phyloP scores from a whole-genome alignment of 305 asterid genomes.

The Andrographis paniculata region DNA sequence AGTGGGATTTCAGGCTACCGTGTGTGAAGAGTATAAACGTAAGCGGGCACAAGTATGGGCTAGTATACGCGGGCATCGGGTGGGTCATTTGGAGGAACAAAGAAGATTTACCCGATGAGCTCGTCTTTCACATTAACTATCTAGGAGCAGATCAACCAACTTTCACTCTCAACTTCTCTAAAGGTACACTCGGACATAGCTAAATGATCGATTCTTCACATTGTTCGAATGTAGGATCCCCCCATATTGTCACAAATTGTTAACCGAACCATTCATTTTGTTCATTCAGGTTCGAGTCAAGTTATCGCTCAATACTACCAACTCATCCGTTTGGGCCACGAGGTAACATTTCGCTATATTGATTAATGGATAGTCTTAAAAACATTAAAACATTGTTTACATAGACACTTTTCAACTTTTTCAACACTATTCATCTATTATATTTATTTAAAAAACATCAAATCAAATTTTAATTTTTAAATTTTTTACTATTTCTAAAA shows the following conservation, averaged over 20 bases:
- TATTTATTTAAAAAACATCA: too few relatives aligned
- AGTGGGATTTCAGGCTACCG: neutral
- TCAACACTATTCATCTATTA: too few relatives aligned
- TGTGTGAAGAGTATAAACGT: neutral
- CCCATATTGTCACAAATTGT: too few relatives aligned
- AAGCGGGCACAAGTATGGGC: too few relatives aligned
- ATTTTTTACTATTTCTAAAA: too few relatives aligned
- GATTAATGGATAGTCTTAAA: too few relatives aligned
- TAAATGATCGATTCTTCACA: too few relatives aligned
- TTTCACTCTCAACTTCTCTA: neutral
- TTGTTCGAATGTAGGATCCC: too few relatives aligned
- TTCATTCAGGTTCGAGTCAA: neutral
- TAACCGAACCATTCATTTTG: neutral
- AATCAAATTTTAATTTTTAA: too few relatives aligned
- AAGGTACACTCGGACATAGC: neutral
- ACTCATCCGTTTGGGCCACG: neutral
- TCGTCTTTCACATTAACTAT: neutral
- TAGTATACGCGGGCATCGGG: neutral
- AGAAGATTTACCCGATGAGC: constrained; percentile 1
- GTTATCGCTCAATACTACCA: neutral
- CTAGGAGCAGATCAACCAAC: neutral
- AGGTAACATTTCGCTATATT: too few relatives aligned
- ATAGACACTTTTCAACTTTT: too few relatives aligned
- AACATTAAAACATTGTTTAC: too few relatives aligned
- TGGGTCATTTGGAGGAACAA: constrained; percentile 1